Conservation (phyloP, 208 protist species). For the Crithidia mellificae region DNA sequence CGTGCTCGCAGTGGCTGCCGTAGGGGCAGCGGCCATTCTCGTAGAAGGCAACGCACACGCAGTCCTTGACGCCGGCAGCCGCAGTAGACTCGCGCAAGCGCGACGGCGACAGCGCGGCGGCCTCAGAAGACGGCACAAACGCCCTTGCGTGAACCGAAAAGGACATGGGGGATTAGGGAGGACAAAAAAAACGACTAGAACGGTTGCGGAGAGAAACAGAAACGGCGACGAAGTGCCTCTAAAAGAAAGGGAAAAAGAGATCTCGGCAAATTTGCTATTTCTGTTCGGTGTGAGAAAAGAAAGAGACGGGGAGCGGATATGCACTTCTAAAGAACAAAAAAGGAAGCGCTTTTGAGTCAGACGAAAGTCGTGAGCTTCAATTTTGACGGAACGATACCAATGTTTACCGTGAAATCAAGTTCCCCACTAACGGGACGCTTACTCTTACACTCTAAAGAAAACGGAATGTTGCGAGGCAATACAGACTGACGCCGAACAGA, state of each 20-base stretch:
- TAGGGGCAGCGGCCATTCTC: slow-evolving; percentile 68
- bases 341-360: no score
- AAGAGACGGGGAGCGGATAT: no score
- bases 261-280: no score
- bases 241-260: not conserved
- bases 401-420: no score
- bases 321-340: no score
- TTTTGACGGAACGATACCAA: no score
- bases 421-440: no score
- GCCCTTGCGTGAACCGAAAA: slow-evolving; percentile 50
- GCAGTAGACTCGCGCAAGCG: slow-evolving; percentile 13
- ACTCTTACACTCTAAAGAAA: not conserved
- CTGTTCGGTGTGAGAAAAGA: no score
- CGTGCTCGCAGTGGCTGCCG: slow-evolving; percentile 60
- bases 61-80: slow-evolving; percentile 39
- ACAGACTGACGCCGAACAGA: no score
- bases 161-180: slow-evolving; percentile 38
- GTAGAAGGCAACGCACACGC: slow-evolving; percentile 77
- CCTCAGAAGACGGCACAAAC: slow-evolving; percentile 30
- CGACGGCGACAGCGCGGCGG: slow-evolving; percentile 5
- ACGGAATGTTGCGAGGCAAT: not conserved
- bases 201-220: no score
- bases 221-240: not conserved
- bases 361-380: no score
- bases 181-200: not conserved